Percentiles rank a stretch among this genome's conserved stretches.
Conservation (phyloP, 805 yeast species). For the Starmerella sirachaensis region DNA sequence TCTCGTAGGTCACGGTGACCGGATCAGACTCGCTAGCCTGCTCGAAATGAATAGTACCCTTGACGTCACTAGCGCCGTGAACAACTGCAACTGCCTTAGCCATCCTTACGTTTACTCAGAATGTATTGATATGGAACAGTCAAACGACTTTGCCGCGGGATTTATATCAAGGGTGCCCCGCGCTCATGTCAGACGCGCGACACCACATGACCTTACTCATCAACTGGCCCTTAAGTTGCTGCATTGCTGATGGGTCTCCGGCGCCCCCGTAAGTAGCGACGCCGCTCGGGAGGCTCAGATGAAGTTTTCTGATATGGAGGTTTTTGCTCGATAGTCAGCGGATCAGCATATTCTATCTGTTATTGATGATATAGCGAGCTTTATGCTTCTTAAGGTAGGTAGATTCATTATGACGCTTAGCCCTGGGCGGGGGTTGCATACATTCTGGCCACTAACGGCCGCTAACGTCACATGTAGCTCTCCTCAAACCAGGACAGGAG, state of each 20-base stretch:
- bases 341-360: too few species aligned
- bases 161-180: not conserved
- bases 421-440: too few species aligned
- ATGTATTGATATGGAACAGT: not conserved
- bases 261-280: not conserved
- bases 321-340: too few species aligned
- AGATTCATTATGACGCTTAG: too few species aligned
- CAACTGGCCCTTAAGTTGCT: not conserved
- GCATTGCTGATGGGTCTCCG: not conserved
- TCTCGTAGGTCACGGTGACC: conserved; percentile 78
- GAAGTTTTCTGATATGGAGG: too few species aligned
- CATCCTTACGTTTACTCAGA: conserved; percentile 8
- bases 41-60: conserved; percentile 79
- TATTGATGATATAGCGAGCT: too few species aligned
- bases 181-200: not conserved
- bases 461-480: too few species aligned
- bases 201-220: conserved; percentile 1
- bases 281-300: too few species aligned
- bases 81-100: conserved; percentile 68
- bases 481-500: too few species aligned
- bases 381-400: too few species aligned
- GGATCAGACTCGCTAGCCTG: conserved; percentile 70
- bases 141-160: not conserved
- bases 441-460: too few species aligned
- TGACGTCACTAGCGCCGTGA: conserved; percentile 86